These are phyloP conservation scores for Cladophialophora carrionii DNA, from an alignment of 2,329 filamentous ascomycete genomes.

Conservation along the genomic window DNA sequence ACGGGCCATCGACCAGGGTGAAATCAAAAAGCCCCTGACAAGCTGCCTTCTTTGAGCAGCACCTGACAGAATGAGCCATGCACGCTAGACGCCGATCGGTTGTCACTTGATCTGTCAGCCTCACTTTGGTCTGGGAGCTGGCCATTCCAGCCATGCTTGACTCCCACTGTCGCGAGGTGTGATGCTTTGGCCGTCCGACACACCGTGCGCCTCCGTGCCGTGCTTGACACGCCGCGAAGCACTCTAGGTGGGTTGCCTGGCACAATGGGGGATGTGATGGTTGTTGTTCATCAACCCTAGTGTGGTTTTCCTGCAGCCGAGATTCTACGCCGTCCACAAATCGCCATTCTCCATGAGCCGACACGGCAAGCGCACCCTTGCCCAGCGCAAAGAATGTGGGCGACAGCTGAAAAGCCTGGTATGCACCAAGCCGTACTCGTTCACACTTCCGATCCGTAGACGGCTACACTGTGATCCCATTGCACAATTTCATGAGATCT, in stretches of 20 bases:
- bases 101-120: neutral
- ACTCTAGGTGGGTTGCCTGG: neutral
- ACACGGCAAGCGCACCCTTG: neutral
- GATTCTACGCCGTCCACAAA: neutral
- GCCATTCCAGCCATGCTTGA: neutral
- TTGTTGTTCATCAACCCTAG: neutral
- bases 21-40: neutral
- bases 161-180: neutral
- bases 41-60: neutral
- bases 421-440: neutral
- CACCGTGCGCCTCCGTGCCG: neutral
- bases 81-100: neutral
- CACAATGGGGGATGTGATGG: neutral
- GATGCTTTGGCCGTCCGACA: neutral
- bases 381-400: neutral
- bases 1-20: constrained; percentile 1
- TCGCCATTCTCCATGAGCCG: neutral
- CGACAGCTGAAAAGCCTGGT: neutral
- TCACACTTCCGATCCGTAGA: neutral
- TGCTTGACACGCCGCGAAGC: neutral
- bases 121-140: neutral
- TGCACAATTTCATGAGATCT: neutral
- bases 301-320: constrained; percentile 10
- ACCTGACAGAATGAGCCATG: neutral
- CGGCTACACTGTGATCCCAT: neutral